Evolutionary conservation across 805 yeast species (phyloP), one percentile per base, ranked within the genome.

Genomic region (Lachancea sp.): DNA sequence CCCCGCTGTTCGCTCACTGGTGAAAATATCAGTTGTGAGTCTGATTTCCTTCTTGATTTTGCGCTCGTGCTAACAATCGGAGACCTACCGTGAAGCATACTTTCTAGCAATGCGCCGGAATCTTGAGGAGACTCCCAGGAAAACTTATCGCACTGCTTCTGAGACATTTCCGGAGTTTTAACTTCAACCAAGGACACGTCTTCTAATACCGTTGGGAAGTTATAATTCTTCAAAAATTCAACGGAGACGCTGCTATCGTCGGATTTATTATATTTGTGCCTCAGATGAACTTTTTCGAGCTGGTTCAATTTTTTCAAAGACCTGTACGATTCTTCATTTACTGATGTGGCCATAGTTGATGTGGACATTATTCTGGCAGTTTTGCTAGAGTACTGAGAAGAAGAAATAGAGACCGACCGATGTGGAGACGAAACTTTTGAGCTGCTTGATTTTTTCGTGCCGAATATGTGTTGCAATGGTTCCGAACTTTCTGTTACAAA

Each of bases 341-440:
- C 41, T 4, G 56, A 52, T 7, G 51, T 49, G 5, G 58, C 64
- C 55, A 59, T 55, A 1, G 64, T 60, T 2, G 62, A 56, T 9
- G 51, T 46, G 8, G 64, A 60, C 21, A 58, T 48, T 39, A 63
- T 37, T 18, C 39, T 23, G 9, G 34, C 36, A n/a, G 34, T 26
- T 15, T 11, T 29, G 24, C 22, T 23, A 4, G 43, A 40, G 38
- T 40, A 35, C 17, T 35, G 43, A 9, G 39, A 40, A 13, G 43
- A 40, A 12, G 43, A 13, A 5, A 34, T 19, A 3, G 43, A 40
- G 13, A 22, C 12, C 21, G 43, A 29, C 23, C 39, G 36, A n/a
- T 39, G 43, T 11, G 16, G 18, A 13, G 26, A 15, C 8, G 39
- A 22, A n/a, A 25, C 12, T 12, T 29, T 40, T 2, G 42, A 34